Evolutionary conservation across 331 rosid species (phyloP), one percentile per base, ranked within the genome.

Genomic region (Rhamnella rubrinervis): DNA sequence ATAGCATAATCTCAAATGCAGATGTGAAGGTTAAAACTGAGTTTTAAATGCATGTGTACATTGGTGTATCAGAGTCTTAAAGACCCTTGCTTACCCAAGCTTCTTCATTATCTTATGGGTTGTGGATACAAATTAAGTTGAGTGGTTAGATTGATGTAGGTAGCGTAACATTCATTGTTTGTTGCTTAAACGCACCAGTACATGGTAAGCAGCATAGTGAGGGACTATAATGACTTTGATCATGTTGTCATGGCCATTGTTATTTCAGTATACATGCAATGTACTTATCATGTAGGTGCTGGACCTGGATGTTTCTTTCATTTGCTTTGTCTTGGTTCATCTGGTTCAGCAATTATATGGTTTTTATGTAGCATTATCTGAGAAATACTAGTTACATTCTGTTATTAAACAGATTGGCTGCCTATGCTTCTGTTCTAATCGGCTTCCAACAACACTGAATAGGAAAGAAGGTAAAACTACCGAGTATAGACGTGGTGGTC

Each of bases 11-110:
- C 15, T 86, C 96, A 35, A 90, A 93, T 80, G 98, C 97, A 71
- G 97, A 93, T 77, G 70, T 78, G 82, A 90, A 92, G 85, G 89
- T 88, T 58, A 82, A 90, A 76, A 47, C 78, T 8, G 96, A 93
- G 85, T 81, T 78, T 61, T 93, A 71, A 82, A 64, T 63, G 59
- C n/a, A 8, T 28, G n/a, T 50, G 23, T 60, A 25, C 6, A 49
- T 7, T 39, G 20, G 40, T 79, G 70, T 74, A 62, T 73, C 21
- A 66, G 59, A 70, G 57, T 53, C 38, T 51, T 63, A n/a, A 57
- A 23, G 46, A 63, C 38, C 41, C 11, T 66, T 16, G 53, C 40
- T 26, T 59, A 16, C 65, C 68, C 23, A 0, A 23, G 23, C 23
- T 8, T 51, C 58, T 66, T 18, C 44, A 19, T 64, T 15, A 37